Base-by-base conservation (phyloP, 148 eudicot genomes). In the Rhododendron williamsianum region DNA sequence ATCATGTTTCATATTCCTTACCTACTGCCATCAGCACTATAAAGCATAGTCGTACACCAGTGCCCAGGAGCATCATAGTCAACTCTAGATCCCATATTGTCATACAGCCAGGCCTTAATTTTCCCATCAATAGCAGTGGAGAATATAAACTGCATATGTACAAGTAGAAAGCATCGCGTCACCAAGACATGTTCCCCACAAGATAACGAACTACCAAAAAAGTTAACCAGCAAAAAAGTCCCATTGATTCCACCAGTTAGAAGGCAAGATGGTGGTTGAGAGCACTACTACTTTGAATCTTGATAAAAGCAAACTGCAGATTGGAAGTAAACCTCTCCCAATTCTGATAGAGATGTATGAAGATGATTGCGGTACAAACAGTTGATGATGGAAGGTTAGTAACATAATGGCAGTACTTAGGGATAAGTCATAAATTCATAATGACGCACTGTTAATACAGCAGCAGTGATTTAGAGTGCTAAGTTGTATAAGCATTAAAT, bases 31-130 rank as follows among this genome's bases (percentile, higher is more conserved):
- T 96, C 98, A 80, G 99, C 96, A 90, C 98, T 96, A 87, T 95
- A 96, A 82, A 93, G 92, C 98, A 96, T 96, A 78, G 95, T 93
- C 83, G 97, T 96, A 86, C 97, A 95, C 91, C 92, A 93, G 80
- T 91, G 94, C 9, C 98, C 99, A 76, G 99, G 98, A 84, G 99
- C 99, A 93, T 95, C 96, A 87, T 93, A 96, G 86, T 96, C 99
- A 67, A 96, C 98, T 85, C 97, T 90, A 51, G 99, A 93, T 74
- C 99, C 99, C 93, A 87, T 38, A 88, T 92, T 91, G 89, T 95
- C 99, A 91, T 96, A 96, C 36, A 96, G 91, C 99, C 98, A 95
- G 74, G 96, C 99, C 91, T 95, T 96, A 48, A 96, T 96, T 88
- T 96, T 96, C 87, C 99, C 98, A 87, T 96, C 99, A 89, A 89